A percentile compares a stretch with the other conserved stretches of the same genome.
Evolutionary conservation across 2,329 filamentous ascomycete species (phyloP).

Genomic region (Phialophora chinensis): DNA sequence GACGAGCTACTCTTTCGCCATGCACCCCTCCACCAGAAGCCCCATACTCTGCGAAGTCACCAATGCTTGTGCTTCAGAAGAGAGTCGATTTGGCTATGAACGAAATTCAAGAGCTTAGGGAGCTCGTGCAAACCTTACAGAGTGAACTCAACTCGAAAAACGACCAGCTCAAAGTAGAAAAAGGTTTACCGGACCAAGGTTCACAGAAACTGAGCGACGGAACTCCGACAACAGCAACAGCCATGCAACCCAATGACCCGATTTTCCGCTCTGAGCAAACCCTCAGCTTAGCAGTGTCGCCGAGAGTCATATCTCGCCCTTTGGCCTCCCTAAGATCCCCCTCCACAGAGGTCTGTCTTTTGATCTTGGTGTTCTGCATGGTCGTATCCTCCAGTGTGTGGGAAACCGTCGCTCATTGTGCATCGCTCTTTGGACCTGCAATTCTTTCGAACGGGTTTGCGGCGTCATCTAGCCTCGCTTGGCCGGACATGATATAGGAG

Average conservation of each 20-base stretch:
- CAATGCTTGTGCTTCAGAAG: constrained; percentile 37
- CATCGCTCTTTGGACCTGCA: not conserved
- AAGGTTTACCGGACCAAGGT: not conserved
- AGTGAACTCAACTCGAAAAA: constrained; percentile 25
- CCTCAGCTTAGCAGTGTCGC: too few relatives aligned
- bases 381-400: not conserved
- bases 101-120: constrained; percentile 36
- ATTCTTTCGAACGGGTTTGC: not conserved
- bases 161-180: constrained; percentile 10
- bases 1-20: constrained; percentile 30
- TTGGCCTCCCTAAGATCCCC: not conserved
- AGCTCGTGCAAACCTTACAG: constrained; percentile 30
- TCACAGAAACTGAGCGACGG: not conserved
- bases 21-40: constrained; percentile 36
- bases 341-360: not conserved
- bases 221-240: constrained; percentile 2
- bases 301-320: not conserved
- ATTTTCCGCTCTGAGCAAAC: not conserved
- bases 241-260: not conserved
- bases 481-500: not conserved
- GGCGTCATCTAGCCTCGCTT: not conserved
- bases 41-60: constrained; percentile 31
- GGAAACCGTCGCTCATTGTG: not conserved
- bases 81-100: constrained; percentile 35
- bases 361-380: constrained; percentile 9